Evolutionary conservation across 257 asterid genomes (phyloP), one percentile per base, ranked within the genome.

Genomic region (Eucommia ulmoides): DNA sequence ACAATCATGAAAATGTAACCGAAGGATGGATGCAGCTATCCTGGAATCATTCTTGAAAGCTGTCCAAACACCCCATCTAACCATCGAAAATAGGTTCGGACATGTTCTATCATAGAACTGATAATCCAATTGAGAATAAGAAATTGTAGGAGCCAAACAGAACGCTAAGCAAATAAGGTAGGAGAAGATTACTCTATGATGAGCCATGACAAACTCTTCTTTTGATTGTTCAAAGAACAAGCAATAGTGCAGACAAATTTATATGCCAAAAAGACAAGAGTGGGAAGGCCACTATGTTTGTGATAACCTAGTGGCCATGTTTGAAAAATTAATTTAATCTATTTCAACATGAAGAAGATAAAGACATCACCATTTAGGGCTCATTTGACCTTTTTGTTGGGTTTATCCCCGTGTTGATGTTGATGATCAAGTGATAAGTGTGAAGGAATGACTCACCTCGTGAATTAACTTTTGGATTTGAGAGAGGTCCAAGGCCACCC

Each of bases 1-100:
- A 24, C 93, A 84, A 45, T 81, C 95, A 12, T 84, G 95, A 53
- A 84, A 84, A 44, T 78, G 86, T 14, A 84, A 59, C 0, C 93
- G 84, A 1, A 81, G 82, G 49, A 84, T 69, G 18, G 94, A 78
- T 23, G 96, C 96, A 23, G 82, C 87, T 21, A 78, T 83, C 55
- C 89, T 70, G 22, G 70, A 22, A 50, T 86, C 88, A 19, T 70
- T 74, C 24, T 45, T 70, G 22, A 64, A 12, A 22, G 94, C 94
- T 19, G 79, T 49, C 80, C 76, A 69, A 54, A 86, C 84, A 12
- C 82, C 81, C 73, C 65, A 60, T 0, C 59, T 49, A 11, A 86
- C 76, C 1, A 78, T 74, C 65, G 23, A 54, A 44, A 38, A 22
- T 69, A 82, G 49, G 24, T 56, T 50, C 1, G 94, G 86, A 46